Base-by-base conservation (phyloP, 345 rosid genomes). In the Firmiana major region DNA sequence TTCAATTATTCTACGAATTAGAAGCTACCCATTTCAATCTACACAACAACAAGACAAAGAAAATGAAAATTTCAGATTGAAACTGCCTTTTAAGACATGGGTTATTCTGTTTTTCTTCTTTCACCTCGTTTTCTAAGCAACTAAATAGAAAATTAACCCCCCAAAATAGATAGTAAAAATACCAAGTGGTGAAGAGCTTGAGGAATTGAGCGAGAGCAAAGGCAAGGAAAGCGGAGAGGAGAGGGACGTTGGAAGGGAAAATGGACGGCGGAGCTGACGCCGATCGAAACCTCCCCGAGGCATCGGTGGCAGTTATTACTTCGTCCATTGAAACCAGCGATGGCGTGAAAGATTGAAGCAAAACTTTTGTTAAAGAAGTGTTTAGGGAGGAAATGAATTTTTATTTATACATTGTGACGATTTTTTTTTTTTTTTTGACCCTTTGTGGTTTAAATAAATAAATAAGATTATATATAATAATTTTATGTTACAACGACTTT, bases 151-250 rank as follows among this genome's bases (percentile, higher is more conserved):
- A 19, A 60, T 1, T 1, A 28, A 60, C 6, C 0, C 34, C 34
- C 34, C 34, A 0, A 10, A 22, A 9, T 12, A 26, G 6, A 31
- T 7, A 8, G 28, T 22, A 17, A 19, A 17, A 77, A 54, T 78
- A 88, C 91, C 91, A 86, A 66, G 86, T 77, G 68, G 91, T 86
- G 86, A 88, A 84, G 60, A 80, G 80, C 81, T 88, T 88, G 84
- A 86, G 84, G 75, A 84, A 88, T 85, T 88, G 91, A 55, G 91
- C 89, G 60, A 86, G 76, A 53, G 89, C 75, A 24, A 84, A 82
- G 38, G 89, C 80, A n/a, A 88, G 65, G 67, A 88, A 83, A 59
- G 91, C 88, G 40, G 88, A 78, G 67, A 88, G 79, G 67, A 88
- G 85, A 46, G 91, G 91, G 31, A 71, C 66, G 81, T 85, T 85